Conservation (phyloP, 495 filamentous ascomycete genomes). For the Penicillium lividum region DNA sequence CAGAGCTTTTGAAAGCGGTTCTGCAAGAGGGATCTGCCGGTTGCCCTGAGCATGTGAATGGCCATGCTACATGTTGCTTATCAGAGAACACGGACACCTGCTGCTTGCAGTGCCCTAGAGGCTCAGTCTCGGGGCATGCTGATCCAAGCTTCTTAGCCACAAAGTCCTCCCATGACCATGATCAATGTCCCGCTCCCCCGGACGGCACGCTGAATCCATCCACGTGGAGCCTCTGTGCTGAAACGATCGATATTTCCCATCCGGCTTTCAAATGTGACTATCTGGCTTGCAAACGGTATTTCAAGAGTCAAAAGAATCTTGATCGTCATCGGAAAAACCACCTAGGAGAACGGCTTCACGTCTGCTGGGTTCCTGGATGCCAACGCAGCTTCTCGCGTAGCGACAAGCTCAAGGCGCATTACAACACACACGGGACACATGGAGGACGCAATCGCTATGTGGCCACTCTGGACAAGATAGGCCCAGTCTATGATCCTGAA, state of each 20-base stretch:
- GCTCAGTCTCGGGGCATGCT: background rate
- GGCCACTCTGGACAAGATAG: conserved; percentile 19
- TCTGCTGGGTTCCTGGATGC: conserved; percentile 24
- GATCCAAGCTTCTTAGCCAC: background rate
- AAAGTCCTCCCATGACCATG: background rate
- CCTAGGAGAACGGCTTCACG: conserved; percentile 36
- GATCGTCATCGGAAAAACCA: conserved; percentile 53
- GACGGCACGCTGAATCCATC: conserved; percentile 1
- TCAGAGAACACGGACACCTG: background rate
- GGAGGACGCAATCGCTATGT: conserved; percentile 25
- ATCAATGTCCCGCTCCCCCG: background rate
- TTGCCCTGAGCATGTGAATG: background rate
- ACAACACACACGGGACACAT: conserved; percentile 19
- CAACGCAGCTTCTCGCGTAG: conserved; percentile 18
- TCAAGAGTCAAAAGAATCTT: conserved; percentile 52
- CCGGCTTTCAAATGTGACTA: conserved; percentile 22
- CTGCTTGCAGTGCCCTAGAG: background rate
- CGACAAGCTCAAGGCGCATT: conserved; percentile 28
- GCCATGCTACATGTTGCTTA: background rate
- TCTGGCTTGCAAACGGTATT: conserved; percentile 28
- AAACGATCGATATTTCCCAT: background rate
- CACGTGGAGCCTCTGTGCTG: background rate
- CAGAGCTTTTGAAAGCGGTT: background rate
- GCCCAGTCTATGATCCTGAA: conserved; percentile 14
- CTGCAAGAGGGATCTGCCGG: background rate